phyloP scores from a whole-genome alignment of 345 rosid genomes.

The Salix udensis region DNA sequence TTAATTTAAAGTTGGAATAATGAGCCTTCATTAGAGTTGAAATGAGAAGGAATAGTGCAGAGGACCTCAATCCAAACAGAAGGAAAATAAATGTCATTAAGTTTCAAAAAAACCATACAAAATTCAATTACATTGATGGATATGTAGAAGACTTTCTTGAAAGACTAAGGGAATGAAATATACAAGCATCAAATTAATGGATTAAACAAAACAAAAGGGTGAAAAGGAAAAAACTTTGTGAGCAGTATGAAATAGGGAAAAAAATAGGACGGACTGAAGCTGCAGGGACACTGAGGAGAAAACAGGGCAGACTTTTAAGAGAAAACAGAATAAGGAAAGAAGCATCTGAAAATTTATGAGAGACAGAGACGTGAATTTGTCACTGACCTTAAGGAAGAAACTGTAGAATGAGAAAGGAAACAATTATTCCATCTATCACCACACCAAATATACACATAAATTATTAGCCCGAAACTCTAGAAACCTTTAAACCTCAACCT shows the following conservation, averaged over 20 bases:
- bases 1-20: not conserved
- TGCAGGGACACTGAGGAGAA: not conserved
- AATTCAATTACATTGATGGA: not conserved
- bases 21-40: not conserved
- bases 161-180: not conserved
- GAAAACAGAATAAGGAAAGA: not conserved
- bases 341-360: not conserved
- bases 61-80: not conserved
- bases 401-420: not conserved
- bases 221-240: not conserved
- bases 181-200: not conserved
- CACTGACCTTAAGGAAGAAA: not conserved
- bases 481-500: not conserved
- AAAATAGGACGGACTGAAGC: not conserved
- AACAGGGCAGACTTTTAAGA: not conserved
- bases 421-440: not conserved
- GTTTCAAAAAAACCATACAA: not conserved
- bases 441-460: not conserved
- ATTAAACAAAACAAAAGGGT: not conserved
- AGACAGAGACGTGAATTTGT: not conserved
- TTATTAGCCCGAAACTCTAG: not conserved
- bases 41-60: not conserved
- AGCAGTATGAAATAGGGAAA: not conserved
- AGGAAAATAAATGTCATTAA: not conserved
- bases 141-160: not conserved